phyloP scores from a whole-genome alignment of 2,329 filamentous ascomycete species.

The Ophiocordyceps camponoti-rufipedis region DNA sequence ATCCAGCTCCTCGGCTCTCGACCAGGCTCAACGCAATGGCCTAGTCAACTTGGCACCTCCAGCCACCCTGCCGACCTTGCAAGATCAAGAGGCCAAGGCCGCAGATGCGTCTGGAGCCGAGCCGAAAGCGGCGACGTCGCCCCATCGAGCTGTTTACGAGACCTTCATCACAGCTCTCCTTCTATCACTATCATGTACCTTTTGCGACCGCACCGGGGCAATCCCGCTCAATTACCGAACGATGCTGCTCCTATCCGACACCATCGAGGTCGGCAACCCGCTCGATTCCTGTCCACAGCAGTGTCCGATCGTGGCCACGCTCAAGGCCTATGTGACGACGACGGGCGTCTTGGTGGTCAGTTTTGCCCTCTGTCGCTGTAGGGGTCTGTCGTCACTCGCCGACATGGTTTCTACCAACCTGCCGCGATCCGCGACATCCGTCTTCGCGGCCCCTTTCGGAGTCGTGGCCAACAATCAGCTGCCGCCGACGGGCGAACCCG shows the following conservation, averaged over 20 bases:
- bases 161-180: constrained; percentile 34
- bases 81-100: constrained; percentile 11
- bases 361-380: constrained; percentile 26
- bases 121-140: constrained; percentile 6
- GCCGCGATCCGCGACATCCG: constrained; percentile 21
- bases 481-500: constrained; percentile 4
- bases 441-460: constrained; percentile 38
- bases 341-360: constrained; percentile 33
- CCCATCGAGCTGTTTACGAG: constrained; percentile 28
- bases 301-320: constrained; percentile 24
- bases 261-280: constrained; percentile 4
- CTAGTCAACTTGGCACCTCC: constrained; percentile 3
- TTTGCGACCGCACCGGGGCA: constrained; percentile 28
- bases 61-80: neutral
- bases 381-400: constrained; percentile 27
- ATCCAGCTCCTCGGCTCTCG: constrained; percentile 20
- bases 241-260: constrained; percentile 22
- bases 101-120: constrained; percentile 11
- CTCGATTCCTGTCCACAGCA: constrained; percentile 5
- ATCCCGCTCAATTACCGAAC: constrained; percentile 35
- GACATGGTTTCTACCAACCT: constrained; percentile 21
- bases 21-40: constrained; percentile 13
- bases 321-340: constrained; percentile 36
- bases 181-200: constrained; percentile 28
- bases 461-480: constrained; percentile 13